Base-by-base conservation (phyloP, 495 filamentous ascomycete genomes). In the Neurospora sublineolata region DNA sequence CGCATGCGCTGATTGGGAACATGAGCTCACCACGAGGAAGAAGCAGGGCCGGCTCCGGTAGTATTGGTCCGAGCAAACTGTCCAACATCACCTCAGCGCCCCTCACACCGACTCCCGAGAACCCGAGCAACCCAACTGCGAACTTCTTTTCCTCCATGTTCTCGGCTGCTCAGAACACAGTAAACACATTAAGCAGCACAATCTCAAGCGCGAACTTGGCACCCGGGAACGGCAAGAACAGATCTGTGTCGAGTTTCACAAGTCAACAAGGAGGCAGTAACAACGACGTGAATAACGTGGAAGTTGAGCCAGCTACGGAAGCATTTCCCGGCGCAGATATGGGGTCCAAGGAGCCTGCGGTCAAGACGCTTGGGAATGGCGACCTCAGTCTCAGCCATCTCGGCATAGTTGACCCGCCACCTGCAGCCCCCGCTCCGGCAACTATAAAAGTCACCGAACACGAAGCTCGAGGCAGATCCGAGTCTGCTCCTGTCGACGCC, bases 111-210 rank as follows among this genome's bases (percentile, higher is more conserved):
- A 92, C 89, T 3, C 85, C 85, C 12, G 85, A 88, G 72, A 83
- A 80, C 69, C 83, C 83, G 10, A 81, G 75, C 69, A 78, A 77
- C 27, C 72, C 78, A 4, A 75, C 78, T 18, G 75, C 83, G 60
- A 93, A 94, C 0, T 99, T 99, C 80, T 99, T 99, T 80, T 94
- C 93, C 8, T 92, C 90, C 18, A 91, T 98, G 77, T 92, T 99
- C 75, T 93, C 93, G 38, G 94, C 90, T 37, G 94, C 94, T 18
- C 95, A 98, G 77, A 98, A 92, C 81, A 94, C 96, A 44, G 94
- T 95, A n/a, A 93, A 87, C 74, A 89, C 89, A 3, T 76, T 99
- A 5, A 94, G 87, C 74, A 97, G 88, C 76, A 94, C 86, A 67
- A 92, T 98, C 37, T 79, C 88, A 12, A 93, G 93, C 73, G 87